A percentile compares a stretch with the other conserved stretches of the same genome.
Evolutionary conservation across 2,329 filamentous ascomycete genomes (phyloP).

Genomic region (Canariomyces notabilis): DNA sequence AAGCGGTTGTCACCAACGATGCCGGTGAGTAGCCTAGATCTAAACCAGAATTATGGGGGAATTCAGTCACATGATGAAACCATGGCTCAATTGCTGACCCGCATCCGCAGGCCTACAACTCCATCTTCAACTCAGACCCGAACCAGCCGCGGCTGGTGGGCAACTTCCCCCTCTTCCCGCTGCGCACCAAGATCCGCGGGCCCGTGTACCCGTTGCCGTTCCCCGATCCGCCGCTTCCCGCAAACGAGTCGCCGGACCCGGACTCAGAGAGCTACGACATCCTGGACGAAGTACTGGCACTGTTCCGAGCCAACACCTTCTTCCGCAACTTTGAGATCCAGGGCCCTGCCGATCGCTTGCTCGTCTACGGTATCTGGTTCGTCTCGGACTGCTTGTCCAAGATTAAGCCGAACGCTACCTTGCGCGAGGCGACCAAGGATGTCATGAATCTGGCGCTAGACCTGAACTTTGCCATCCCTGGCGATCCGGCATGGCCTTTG

Average conservation of each 20-base stretch:
- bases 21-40: conserved; percentile 18
- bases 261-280: conserved; percentile 94
- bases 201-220: conserved; percentile 78
- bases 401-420: conserved; percentile 68
- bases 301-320: conserved; percentile 97
- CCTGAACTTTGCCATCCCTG: conserved; percentile 87
- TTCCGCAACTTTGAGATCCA: conserved; percentile 99
- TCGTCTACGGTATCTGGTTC: conserved; percentile 96
- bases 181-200: conserved; percentile 92
- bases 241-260: conserved; percentile 65
- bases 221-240: conserved; percentile 52
- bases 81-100: conserved; percentile 21
- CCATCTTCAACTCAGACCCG: conserved; percentile 85
- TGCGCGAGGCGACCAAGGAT: conserved; percentile 61
- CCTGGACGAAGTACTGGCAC: conserved; percentile 83
- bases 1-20: conserved; percentile 18
- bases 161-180: conserved; percentile 90
- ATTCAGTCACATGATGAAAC: neutral
- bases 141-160: conserved; percentile 59
- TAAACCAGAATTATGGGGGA: neutral
- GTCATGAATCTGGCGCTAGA: conserved; percentile 89
- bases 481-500: conserved; percentile 85
- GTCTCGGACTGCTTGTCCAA: conserved; percentile 85
- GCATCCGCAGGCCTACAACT: conserved; percentile 79
- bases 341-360: conserved; percentile 84